Conservation (phyloP, 345 rosid genomes). For the Lagerstroemia speciosa region DNA sequence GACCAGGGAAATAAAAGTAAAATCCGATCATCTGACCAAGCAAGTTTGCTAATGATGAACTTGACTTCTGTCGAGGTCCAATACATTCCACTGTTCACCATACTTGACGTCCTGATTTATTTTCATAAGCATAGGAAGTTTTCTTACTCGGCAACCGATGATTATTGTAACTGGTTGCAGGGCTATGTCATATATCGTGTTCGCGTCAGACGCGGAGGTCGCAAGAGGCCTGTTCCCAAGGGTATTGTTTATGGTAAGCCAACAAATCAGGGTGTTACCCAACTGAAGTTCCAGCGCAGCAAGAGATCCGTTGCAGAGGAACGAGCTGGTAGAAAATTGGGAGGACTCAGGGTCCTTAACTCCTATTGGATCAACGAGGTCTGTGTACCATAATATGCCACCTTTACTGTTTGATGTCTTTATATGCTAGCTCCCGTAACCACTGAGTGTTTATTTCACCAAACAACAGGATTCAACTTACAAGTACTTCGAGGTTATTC, state of each 20-base stretch:
- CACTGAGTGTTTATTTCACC: not conserved
- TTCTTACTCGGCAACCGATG: not conserved
- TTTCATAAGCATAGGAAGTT: not conserved
- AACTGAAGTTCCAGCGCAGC: constrained; percentile 92
- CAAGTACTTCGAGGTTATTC: constrained; percentile 85
- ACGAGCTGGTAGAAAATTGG: constrained; percentile 88
- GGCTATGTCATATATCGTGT: constrained; percentile 67
- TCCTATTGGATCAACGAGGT: constrained; percentile 99
- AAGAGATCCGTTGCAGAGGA: constrained; percentile 98
- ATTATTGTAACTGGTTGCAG: constrained; percentile 16
- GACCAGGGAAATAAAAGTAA: constrained; percentile 18
- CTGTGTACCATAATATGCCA: not conserved
- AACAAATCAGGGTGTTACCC: constrained; percentile 45
- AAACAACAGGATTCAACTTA: constrained; percentile 78
- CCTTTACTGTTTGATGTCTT: not conserved
- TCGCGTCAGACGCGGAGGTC: constrained; percentile 68
- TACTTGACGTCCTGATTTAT: not conserved
- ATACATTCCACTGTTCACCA: not conserved
- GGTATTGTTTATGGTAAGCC: constrained; percentile 35
- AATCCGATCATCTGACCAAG: constrained; percentile 18
- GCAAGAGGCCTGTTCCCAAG: constrained; percentile 98
- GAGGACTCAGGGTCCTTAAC: constrained; percentile 82
- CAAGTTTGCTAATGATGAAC: constrained; percentile 2
- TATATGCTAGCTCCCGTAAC: not conserved
- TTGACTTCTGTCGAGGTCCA: constrained; percentile 23